Base-by-base conservation (phyloP, 1,284 basidiomycete species). In the Cutaneotrichosporon dermatis region DNA sequence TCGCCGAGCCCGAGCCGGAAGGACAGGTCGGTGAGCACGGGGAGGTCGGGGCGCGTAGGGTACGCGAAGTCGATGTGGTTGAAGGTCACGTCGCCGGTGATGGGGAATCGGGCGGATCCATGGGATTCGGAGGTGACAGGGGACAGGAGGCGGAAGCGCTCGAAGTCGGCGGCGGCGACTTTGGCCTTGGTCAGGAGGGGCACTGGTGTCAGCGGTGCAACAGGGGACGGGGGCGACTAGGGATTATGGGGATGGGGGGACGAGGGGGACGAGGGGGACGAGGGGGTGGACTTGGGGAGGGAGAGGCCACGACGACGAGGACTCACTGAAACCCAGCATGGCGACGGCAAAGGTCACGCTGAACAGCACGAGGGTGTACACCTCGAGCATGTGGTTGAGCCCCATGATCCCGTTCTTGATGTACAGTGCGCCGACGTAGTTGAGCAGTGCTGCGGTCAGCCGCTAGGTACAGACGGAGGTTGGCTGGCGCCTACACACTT, bases 351-450 rank as follows among this genome's bases (percentile, higher is more conserved):
- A 95, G 3, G 91, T 90, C 61, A 98, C 87, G 6, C 89, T 88
- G 80, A 98, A 98, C 42, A 98, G 86, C 59, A 98, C 88, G 59
- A 98, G 82, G 63, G 94, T 89, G 73, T 96, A 86, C 33, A 90
- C 88, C 76, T 93, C 84, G 49, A 96, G 84, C 88, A 97, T 91
- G 64, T 87, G 84, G 63, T 87, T 81, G 75, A 95, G 96, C 12
- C 85, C 85, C 77, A 95, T 93, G 11, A 83, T 85, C n/a, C 89
- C 90, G 4, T 82, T 81, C 4, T 85, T 82, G 65, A 98, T 86
- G 63, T 98, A 84, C 37, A 89, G 79, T 0, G 92, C 89, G 42
- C 92, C 91, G 52, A 93, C 86, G 70, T 88, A 95, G 79, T 95
- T 95, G 57, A 98, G 82, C 9, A 96, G 80, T 1, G 92, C 94